phyloP scores from a whole-genome alignment of 1,284 basidiomycete genomes.

The Boletus mariae region DNA sequence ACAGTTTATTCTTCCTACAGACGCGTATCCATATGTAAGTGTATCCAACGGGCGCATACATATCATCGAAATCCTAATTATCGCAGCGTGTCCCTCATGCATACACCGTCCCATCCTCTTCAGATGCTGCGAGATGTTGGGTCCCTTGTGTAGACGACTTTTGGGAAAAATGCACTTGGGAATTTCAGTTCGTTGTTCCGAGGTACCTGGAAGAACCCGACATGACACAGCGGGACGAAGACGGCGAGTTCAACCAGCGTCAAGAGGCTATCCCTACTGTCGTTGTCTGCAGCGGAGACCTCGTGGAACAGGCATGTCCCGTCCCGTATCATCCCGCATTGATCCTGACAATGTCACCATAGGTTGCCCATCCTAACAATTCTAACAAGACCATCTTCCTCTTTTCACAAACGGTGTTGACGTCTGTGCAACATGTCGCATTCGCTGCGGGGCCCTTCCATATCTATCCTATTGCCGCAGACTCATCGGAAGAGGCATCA shows the following conservation, averaged over 20 bases:
- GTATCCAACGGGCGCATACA: slow-evolving; percentile 3
- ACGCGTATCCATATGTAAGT: slow-evolving; percentile 82
- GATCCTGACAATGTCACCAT: slow-evolving; percentile 19
- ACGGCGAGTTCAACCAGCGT: slow-evolving; percentile 49
- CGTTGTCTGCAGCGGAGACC: slow-evolving; percentile 91
- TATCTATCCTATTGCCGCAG: slow-evolving; percentile 67
- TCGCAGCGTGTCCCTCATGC: slow-evolving; percentile 85
- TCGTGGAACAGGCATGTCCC: slow-evolving; percentile 79
- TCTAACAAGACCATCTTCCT: slow-evolving; percentile 94
- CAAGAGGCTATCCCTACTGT: slow-evolving; percentile 71
- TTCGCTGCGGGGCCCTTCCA: slow-evolving; percentile 96
- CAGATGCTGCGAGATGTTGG: slow-evolving; percentile 93
- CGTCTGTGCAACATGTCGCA: slow-evolving; percentile 92
- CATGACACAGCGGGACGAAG: slow-evolving; percentile 43
- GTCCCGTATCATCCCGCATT: slow-evolving; percentile 5
- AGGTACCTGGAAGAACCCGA: slow-evolving; percentile 73
- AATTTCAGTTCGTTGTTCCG: slow-evolving; percentile 94
- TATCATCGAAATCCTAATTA: slow-evolving; percentile 24
- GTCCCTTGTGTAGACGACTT: slow-evolving; percentile 94
- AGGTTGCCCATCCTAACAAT: slow-evolving; percentile 93
- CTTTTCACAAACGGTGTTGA: slow-evolving; percentile 84
- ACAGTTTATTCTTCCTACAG: slow-evolving; percentile 79
- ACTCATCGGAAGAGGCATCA: slow-evolving; percentile 61
- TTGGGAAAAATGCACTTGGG: slow-evolving; percentile 99
- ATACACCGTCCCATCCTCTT: slow-evolving; percentile 85